These are phyloP conservation scores for Larix kaempferi DNA, from an alignment of 75 land plant genomes.

Conservation along the genomic window DNA sequence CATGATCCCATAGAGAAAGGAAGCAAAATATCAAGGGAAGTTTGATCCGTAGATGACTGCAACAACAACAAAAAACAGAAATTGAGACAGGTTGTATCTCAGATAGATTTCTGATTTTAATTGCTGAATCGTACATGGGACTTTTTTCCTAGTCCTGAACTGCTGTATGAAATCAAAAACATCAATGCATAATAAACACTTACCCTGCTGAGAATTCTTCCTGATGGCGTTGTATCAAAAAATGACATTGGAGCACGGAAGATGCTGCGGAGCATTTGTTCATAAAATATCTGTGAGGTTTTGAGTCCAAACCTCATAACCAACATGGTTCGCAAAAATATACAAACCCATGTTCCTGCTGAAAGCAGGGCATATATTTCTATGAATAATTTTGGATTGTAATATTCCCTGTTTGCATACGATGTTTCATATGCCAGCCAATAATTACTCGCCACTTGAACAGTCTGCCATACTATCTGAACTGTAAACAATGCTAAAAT, in stretches of 20 bases:
- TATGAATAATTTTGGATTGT: constrained; percentile 58
- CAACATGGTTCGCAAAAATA: constrained; percentile 35
- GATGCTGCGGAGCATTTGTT: constrained; percentile 66
- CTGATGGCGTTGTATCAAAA: constrained; percentile 98
- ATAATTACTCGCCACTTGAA: constrained; percentile 70
- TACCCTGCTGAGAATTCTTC: constrained; percentile 96
- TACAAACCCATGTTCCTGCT: constrained; percentile 38
- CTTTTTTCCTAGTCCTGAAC: background rate
- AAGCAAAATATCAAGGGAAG: constrained; percentile 78
- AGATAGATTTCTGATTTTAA: background rate
- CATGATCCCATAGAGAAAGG: constrained; percentile 60
- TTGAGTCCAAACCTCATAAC: constrained; percentile 59
- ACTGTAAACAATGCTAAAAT: constrained; percentile 37
- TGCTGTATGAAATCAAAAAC: background rate
- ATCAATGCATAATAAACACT: constrained; percentile 4
- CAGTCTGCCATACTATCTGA: constrained; percentile 65
- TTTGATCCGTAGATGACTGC: constrained; percentile 95
- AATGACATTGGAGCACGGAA: constrained; percentile 99
- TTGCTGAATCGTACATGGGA: background rate
- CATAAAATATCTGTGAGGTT: constrained; percentile 80
- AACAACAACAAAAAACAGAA: constrained; percentile 12
- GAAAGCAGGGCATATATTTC: constrained; percentile 58
- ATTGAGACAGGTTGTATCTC: background rate
- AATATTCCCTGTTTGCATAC: constrained; percentile 29
- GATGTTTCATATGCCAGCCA: constrained; percentile 96